Evolutionary conservation across 192 early-diverging fungal genomes (phyloP).

Genomic region (Backusella morwellensis): DNA sequence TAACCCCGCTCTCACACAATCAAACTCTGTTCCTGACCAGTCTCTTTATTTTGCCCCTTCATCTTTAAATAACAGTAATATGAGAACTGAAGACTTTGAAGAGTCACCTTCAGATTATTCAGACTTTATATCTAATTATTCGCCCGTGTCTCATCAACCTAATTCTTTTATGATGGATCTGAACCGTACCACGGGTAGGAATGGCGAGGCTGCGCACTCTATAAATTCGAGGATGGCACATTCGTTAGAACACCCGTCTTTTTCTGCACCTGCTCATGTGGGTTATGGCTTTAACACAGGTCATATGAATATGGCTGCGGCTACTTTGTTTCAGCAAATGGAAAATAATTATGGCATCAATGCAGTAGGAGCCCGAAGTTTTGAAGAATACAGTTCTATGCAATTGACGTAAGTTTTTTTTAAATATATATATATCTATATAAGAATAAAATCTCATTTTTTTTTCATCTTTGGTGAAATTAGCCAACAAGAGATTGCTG

Average conservation of each 20-base stretch:
- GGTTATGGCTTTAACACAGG: neutral
- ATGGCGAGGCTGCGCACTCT: neutral
- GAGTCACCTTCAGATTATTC: slow-evolving; percentile 11
- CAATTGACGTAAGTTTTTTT: slow-evolving; percentile 19
- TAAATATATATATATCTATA: neutral
- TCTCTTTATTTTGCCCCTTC: neutral
- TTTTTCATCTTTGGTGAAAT: slow-evolving; percentile 4
- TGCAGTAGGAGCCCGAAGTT: neutral
- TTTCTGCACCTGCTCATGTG: slow-evolving; percentile 6
- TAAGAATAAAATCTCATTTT: neutral
- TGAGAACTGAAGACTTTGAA: neutral
- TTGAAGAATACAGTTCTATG: slow-evolving; percentile 11
- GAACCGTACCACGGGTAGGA: neutral
- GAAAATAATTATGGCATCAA: neutral
- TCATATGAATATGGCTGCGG: neutral
- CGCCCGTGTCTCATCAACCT: neutral
- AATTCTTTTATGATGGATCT: neutral
- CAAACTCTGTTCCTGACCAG: neutral
- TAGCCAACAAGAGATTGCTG: slow-evolving; percentile 22
- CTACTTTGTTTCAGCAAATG: neutral
- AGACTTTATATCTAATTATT: neutral
- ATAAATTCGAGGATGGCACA: neutral
- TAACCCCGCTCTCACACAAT: neutral
- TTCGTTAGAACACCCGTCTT: neutral
- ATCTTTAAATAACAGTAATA: neutral